phyloP scores from a whole-genome alignment of 805 yeast genomes.

The Deakozyma indianensis region DNA sequence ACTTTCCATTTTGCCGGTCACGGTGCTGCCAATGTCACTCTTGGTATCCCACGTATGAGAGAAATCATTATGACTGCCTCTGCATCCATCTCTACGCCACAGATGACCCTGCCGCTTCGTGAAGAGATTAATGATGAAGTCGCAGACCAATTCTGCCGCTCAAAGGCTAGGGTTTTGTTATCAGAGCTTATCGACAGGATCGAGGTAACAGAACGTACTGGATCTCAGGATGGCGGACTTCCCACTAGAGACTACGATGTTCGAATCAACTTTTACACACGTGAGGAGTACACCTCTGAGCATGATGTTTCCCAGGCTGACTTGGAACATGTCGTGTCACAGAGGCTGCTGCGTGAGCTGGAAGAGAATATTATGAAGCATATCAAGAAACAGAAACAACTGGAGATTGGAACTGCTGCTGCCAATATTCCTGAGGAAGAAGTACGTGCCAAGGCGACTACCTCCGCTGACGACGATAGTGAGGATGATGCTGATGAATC shows the following conservation, averaged over 20 bases:
- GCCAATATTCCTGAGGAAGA: slow-evolving; percentile 22
- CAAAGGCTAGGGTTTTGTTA: slow-evolving; percentile 68
- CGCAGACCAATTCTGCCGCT: slow-evolving; percentile 88
- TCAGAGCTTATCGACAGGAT: slow-evolving; percentile 83
- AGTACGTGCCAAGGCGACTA: slow-evolving; percentile 48
- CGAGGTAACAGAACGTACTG: slow-evolving; percentile 78
- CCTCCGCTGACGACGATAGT: slow-evolving; percentile 25
- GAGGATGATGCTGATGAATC: slow-evolving; percentile 20
- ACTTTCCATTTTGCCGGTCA: slow-evolving; percentile 99
- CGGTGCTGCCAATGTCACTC: slow-evolving; percentile 98
- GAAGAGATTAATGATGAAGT: slow-evolving; percentile 67
- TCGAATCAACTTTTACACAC: slow-evolving; percentile 58
- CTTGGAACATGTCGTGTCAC: slow-evolving; percentile 53
- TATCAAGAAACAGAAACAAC: slow-evolving; percentile 62
- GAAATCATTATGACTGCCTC: slow-evolving; percentile 99
- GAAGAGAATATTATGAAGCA: slow-evolving; percentile 68
- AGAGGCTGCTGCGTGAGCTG: slow-evolving; percentile 50
- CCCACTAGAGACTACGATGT: slow-evolving; percentile 60
- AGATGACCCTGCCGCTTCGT: slow-evolving; percentile 84
- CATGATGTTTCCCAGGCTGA: slow-evolving; percentile 76
- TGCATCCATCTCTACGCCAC: slow-evolving; percentile 92
- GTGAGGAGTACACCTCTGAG: slow-evolving; percentile 67
- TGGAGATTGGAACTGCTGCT: slow-evolving; percentile 23
- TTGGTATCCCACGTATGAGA: slow-evolving; percentile 99
- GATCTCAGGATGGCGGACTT: slow-evolving; percentile 34